phyloP scores from a whole-genome alignment of 1,139 yeast species.

The Candida gigantensis region DNA sequence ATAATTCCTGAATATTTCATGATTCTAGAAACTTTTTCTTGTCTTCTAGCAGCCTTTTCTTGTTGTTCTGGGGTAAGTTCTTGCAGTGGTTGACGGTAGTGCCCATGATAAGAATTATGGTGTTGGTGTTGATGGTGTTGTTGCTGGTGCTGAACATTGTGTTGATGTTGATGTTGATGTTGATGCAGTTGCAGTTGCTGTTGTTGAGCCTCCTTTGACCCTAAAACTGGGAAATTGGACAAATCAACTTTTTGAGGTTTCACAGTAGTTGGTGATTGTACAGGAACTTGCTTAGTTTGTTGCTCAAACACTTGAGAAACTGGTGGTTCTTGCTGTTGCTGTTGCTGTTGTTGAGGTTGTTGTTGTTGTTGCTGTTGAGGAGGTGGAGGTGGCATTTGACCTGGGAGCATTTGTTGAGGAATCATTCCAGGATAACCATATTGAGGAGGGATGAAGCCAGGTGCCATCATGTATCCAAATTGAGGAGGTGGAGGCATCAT shows the following conservation, averaged over 20 bases:
- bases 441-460: constrained; percentile 43
- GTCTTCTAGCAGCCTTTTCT: constrained; percentile 64
- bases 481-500: constrained; percentile 42
- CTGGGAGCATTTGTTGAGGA: constrained; percentile 29
- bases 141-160: constrained; percentile 7
- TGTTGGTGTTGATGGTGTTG: constrained; percentile 16
- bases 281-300: constrained; percentile 17
- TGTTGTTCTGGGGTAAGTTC: constrained; percentile 49
- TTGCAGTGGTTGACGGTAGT: constrained; percentile 25
- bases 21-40: constrained; percentile 76
- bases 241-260: constrained; percentile 34
- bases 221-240: constrained; percentile 54
- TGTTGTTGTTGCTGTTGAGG: constrained; percentile 22
- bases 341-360: constrained; percentile 15
- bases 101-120: constrained; percentile 18
- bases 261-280: constrained; percentile 13
- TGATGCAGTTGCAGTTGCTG: constrained; percentile 14
- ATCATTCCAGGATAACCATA: constrained; percentile 33
- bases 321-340: constrained; percentile 14
- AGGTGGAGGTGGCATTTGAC: constrained; percentile 17
- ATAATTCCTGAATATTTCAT: constrained; percentile 87
- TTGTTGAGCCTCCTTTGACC: constrained; percentile 37
- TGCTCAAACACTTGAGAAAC: constrained; percentile 20
- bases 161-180: constrained; percentile 5
- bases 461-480: constrained; percentile 44